Conservation (phyloP, 1,284 basidiomycete species). For the Trametes hirsuta region DNA sequence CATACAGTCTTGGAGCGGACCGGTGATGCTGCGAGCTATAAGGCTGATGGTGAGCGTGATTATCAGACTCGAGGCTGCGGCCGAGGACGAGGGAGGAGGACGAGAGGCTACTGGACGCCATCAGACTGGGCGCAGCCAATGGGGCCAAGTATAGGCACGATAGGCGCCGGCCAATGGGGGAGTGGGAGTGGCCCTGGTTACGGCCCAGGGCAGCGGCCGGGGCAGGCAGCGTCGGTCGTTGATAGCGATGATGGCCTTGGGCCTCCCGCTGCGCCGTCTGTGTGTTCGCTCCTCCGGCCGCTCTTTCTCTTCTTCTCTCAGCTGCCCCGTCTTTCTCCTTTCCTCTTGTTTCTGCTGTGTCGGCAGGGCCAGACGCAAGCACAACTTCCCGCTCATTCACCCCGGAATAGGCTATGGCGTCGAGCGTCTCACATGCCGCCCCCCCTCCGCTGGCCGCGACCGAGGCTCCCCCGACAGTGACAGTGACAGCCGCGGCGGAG, state of each 20-base stretch:
- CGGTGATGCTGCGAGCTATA: background rate
- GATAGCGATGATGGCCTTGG: background rate
- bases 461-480: conserved; percentile 21
- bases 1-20: background rate
- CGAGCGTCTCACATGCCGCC: conserved; percentile 23
- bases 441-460: conserved; percentile 29
- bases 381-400: conserved; percentile 25
- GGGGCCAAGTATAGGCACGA: background rate
- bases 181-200: background rate
- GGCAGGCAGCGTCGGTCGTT: background rate
- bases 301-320: conserved; percentile 4
- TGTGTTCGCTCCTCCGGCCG: background rate
- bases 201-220: background rate
- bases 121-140: conserved; percentile 4
- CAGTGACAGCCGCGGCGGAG: conserved; percentile 9
- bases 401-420: conserved; percentile 23
- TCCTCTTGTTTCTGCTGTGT: conserved; percentile 25
- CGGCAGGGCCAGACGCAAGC: conserved; percentile 42
- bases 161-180: background rate
- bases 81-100: background rate
- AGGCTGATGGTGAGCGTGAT: background rate
- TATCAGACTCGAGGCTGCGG: background rate
- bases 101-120: conserved; percentile 6
- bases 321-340: conserved; percentile 5
- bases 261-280: background rate